phyloP scores from a whole-genome alignment of 345 rosid species.

The Mangifera indica region DNA sequence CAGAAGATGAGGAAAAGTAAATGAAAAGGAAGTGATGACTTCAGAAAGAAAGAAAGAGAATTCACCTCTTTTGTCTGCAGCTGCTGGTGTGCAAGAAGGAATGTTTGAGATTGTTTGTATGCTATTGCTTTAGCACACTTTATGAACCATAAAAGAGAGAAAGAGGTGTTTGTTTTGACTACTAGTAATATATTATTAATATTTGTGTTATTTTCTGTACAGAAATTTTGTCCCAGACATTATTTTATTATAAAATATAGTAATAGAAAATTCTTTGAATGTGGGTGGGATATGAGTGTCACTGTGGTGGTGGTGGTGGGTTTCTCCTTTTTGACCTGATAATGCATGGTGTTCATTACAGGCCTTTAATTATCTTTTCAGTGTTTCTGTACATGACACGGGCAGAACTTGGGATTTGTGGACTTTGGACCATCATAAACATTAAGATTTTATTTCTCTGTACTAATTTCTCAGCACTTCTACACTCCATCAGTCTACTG shows the following conservation, averaged over 20 bases:
- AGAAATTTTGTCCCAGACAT: constrained; percentile 23
- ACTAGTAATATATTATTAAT: constrained; percentile 8
- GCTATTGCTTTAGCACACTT: constrained; percentile 42
- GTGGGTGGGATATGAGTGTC: constrained; percentile 53
- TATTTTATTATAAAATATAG: constrained; percentile 11
- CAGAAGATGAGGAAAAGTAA: constrained; percentile 31
- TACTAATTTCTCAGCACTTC: constrained; percentile 1
- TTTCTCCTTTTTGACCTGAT: constrained; percentile 47
- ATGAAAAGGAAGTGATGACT: constrained; percentile 45
- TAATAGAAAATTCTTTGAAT: constrained; percentile 7
- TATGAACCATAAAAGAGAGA: constrained; percentile 22
- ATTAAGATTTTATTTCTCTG: constrained; percentile 22
- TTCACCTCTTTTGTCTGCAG: constrained; percentile 51
- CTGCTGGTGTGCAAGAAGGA: constrained; percentile 50
- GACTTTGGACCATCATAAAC: constrained; percentile 27
- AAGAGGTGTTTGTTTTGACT: constrained; percentile 40
- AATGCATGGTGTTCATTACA: constrained; percentile 22
- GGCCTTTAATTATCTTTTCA: constrained; percentile 23
- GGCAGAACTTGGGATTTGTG: constrained; percentile 23
- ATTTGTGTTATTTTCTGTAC: constrained; percentile 23
- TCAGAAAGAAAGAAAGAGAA: constrained; percentile 36
- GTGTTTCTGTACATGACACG: constrained; percentile 19
- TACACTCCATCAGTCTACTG: background rate
- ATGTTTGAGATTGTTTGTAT: constrained; percentile 47
- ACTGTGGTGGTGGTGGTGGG: constrained; percentile 32